A percentile compares a stretch with the other conserved stretches of the same genome.
Conservation (phyloP, 768 basidiomycete genomes). For the Amanita rimosa region DNA sequence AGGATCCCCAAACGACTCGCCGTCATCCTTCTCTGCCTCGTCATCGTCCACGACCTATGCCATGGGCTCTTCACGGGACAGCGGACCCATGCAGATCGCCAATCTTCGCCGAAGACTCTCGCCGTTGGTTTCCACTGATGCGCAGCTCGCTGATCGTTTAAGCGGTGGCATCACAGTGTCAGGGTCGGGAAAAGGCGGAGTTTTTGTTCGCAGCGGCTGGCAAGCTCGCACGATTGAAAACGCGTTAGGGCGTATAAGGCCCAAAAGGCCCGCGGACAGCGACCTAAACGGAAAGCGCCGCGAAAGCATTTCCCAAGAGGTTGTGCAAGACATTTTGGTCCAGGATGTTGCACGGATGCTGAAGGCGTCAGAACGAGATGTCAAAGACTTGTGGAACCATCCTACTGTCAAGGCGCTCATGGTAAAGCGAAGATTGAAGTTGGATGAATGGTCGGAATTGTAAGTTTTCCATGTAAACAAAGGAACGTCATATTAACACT, state of each 20-base stretch:
- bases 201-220: constrained; percentile 77
- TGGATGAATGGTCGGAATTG: constrained; percentile 89
- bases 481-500: constrained; percentile 7
- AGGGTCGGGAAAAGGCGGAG: constrained; percentile 64
- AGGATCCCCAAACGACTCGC: constrained; percentile 12
- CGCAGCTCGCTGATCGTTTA: constrained; percentile 55
- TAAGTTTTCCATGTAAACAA: constrained; percentile 25
- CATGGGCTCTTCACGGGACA: constrained; percentile 15
- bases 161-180: constrained; percentile 65
- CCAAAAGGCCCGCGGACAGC: constrained; percentile 18
- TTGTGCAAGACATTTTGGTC: constrained; percentile 41
- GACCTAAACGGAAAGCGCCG: constrained; percentile 20
- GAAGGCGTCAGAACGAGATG: constrained; percentile 46
- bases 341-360: constrained; percentile 54
- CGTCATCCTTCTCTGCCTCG: constrained; percentile 18
- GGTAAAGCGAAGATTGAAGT: constrained; percentile 53
- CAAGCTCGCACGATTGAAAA: constrained; percentile 58
- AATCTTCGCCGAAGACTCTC: constrained; percentile 48
- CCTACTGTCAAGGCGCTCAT: constrained; percentile 61
- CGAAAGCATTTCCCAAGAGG: constrained; percentile 20
- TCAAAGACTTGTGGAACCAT: constrained; percentile 63
- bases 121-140: constrained; percentile 49
- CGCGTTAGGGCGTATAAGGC: constrained; percentile 29
- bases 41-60: constrained; percentile 19
- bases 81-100: constrained; percentile 31